Evolutionary conservation across 306 rosid genomes (phyloP).

Genomic region (Gastrolobium villosum): DNA sequence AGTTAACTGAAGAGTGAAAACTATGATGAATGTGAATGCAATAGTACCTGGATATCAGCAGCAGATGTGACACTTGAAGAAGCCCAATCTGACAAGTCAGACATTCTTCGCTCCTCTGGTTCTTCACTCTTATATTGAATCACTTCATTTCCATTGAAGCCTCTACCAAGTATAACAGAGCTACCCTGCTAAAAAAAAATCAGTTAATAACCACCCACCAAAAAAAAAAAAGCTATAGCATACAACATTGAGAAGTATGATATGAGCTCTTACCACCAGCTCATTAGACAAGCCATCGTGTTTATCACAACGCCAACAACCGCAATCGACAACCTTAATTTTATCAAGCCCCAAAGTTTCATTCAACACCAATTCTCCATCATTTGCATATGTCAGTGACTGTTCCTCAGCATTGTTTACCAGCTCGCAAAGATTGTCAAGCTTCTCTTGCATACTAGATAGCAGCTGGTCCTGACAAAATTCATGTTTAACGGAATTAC

Average conservation of each 20-base stretch:
- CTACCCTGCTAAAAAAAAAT: constrained; percentile 46
- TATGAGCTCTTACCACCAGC: constrained; percentile 51
- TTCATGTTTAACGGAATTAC: too few relatives aligned
- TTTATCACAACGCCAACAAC: constrained; percentile 90
- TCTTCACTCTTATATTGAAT: constrained; percentile 71
- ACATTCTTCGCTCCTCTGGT: constrained; percentile 96
- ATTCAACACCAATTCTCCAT: constrained; percentile 40
- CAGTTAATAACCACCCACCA: not conserved
- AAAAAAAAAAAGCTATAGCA: constrained; percentile 1
- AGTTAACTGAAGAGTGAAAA: too few relatives aligned
- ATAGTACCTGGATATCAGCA: constrained; percentile 53
- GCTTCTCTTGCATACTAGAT: constrained; percentile 87
- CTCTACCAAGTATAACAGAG: constrained; percentile 40
- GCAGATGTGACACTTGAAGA: constrained; percentile 81
- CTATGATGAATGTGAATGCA: not conserved
- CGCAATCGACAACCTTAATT: constrained; percentile 72
- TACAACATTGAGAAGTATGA: not conserved
- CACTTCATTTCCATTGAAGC: constrained; percentile 59
- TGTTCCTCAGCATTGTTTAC: constrained; percentile 64
- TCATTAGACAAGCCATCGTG: constrained; percentile 56
- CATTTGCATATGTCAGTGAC: constrained; percentile 46
- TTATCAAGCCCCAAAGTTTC: constrained; percentile 62
- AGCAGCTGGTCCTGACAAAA: constrained; percentile 76
- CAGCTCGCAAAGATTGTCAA: constrained; percentile 82
- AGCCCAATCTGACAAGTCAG: constrained; percentile 91